Base-by-base conservation (phyloP, 2,329 filamentous ascomycete species). In the Xylogone sp. region DNA sequence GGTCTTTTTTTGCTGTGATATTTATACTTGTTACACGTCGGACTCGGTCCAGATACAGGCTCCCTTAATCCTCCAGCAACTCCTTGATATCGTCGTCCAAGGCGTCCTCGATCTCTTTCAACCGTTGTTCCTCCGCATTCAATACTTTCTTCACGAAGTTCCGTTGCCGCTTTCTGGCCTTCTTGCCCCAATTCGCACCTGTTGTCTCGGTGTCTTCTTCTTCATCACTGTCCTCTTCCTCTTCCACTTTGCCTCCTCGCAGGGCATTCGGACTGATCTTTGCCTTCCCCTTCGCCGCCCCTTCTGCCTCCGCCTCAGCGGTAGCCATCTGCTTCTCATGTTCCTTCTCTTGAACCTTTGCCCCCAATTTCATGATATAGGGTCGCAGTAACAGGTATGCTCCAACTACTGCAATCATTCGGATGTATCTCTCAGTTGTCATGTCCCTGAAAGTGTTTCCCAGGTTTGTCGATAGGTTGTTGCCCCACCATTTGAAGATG, bases 41-140 rank as follows among this genome's bases (percentile, higher is more conserved):
- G 34, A 39, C 34, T 39, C 13, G 6, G n/a, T 13, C 34, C 34
- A 16, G 13, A 27, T 27, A 5, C 24, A 27, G 24, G 10, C 24
- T 6, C 24, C 51, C n/a, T 42, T 69, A 78, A 63, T 83, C 77
- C 60, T 81, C 76, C 66, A 91, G 68, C 61, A 86, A 82, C 69
- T 91, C 84, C 65, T 83, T 79, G 59, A 92, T 86, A 66, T 91
- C 86, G 70, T 87, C 86, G 67, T 90, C 86, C 54, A 86, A 82
- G 58, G 88, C 77, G 53, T 85, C 81, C 59, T 85, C 83, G 61
- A 82, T 76, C 58, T 77, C 73, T 59, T 81, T 69, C 62, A 71
- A 81, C 74, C 56, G 61, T 58, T 59, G 61, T 52, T 88, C 85
- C 58, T 83, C 75, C 45, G 76, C 78, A 61, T 84, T 83, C 55